A percentile compares a stretch with the other conserved stretches of the same genome.
Evolutionary conservation across 208 protist genomes (phyloP).

Genomic region (Wallacemonas sp.): DNA sequence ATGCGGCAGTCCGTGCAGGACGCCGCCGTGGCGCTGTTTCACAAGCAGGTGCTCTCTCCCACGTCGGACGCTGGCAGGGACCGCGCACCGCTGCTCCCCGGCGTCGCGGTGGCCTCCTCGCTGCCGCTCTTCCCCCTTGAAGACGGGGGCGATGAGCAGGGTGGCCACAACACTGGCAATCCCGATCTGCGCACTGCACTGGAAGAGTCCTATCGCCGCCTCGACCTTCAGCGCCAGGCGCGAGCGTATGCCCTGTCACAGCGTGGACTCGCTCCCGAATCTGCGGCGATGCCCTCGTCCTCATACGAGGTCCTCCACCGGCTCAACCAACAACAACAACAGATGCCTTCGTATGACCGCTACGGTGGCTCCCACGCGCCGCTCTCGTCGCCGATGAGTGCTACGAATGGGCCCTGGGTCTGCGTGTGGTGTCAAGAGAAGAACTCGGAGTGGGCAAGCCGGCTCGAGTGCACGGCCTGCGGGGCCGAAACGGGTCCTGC

Average conservation of each 20-base stretch:
- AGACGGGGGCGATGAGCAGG: not conserved
- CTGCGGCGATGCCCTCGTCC: not conserved
- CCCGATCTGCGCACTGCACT: constrained; percentile 60
- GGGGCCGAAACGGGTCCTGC: constrained; percentile 76
- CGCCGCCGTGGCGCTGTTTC: constrained; percentile 11
- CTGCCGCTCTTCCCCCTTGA: constrained; percentile 29
- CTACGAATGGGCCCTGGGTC: constrained; percentile 55
- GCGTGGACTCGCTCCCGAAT: constrained; percentile 33
- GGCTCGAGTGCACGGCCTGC: constrained; percentile 70
- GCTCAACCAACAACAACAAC: not conserved
- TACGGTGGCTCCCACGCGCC: no score
- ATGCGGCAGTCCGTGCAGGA: not conserved
- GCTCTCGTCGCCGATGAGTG: not conserved
- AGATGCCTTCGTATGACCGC: not conserved
- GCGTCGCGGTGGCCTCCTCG: constrained; percentile 18
- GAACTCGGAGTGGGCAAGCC: constrained; percentile 66
- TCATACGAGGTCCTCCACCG: not conserved
- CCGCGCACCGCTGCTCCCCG: constrained; percentile 33
- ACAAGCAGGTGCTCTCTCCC: not conserved
- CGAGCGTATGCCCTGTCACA: constrained; percentile 58
- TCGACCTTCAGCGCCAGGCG: constrained; percentile 69
- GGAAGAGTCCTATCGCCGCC: constrained; percentile 64
- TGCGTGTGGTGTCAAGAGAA: constrained; percentile 87
- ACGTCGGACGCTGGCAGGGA: not conserved
- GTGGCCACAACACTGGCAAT: not conserved